Conservation (phyloP, 2,329 filamentous ascomycete species). For the Biscogniauxia mediterranea region DNA sequence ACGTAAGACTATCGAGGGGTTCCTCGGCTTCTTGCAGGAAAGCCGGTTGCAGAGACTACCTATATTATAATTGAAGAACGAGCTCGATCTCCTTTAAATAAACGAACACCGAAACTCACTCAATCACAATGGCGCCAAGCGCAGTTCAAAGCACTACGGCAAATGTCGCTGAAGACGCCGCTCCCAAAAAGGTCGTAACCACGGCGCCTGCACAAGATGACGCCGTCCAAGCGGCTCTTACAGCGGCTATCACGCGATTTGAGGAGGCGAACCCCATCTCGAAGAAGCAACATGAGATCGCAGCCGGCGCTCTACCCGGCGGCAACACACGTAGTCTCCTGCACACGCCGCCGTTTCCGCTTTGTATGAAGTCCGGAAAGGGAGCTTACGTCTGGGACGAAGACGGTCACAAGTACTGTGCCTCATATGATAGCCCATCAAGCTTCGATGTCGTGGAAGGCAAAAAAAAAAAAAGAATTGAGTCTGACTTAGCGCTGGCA, state of each 20-base stretch:
- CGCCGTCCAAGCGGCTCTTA: slow-evolving; percentile 30
- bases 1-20: not conserved
- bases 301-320: slow-evolving; percentile 30
- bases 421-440: not conserved
- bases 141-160: not conserved
- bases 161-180: not conserved
- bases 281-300: slow-evolving; percentile 36
- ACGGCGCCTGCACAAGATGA: slow-evolving; percentile 1
- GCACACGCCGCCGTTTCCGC: slow-evolving; percentile 43
- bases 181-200: not conserved
- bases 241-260: slow-evolving; percentile 36
- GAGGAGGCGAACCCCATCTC: slow-evolving; percentile 38
- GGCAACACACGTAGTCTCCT: slow-evolving; percentile 32
- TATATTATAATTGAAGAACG: not conserved
- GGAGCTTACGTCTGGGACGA: slow-evolving; percentile 39
- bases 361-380: slow-evolving; percentile 39
- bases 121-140: not conserved
- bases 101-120: not conserved
- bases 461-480: not conserved
- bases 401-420: slow-evolving; percentile 37
- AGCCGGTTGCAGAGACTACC: not conserved
- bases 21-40: not conserved
- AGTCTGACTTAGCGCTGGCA: slow-evolving; percentile 13
- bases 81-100: not conserved
- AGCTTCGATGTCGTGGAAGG: not conserved